Base-by-base conservation (phyloP, 2,329 filamentous ascomycete genomes). In the Hypoxylon sp. region DNA sequence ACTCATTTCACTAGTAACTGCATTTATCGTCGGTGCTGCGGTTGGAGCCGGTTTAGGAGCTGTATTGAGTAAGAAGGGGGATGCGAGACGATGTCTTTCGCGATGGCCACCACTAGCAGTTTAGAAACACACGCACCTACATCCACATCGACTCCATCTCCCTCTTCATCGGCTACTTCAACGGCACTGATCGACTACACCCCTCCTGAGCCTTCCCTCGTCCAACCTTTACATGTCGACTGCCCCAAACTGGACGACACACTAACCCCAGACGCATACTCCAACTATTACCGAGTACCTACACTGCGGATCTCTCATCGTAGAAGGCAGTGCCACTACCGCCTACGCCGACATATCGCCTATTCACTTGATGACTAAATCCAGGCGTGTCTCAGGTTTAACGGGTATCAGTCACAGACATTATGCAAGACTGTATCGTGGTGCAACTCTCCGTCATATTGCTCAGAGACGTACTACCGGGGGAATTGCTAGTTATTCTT, bases 401-500 rank as follows among this genome's bases (percentile, higher is more conserved):
- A 48, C 54, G 2, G n/a, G 2, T 57, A 41, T 41, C 16, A 45
- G 54, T 1, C 6, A n/a, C n/a, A 9, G 14, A 11, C 2, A 3
- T 3, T 47, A 16, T 47, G 53, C 14, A 27, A 6, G 7, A 29
- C 43, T 6, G 45, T 58, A 2, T 27, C 54, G 16, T 58, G 43
- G 54, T 58, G 55, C 19, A 32, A 43, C 3, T 12, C 55, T 23
- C 29, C 50, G 55, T 39, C 55, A 1, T 27, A 29, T n/a, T 47
- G 45, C 46, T 12, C 23, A 2, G 37, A 11, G 7, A n/a, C 8
- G 43, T 34, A 57, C 9, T 16, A 1, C 2, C 11, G 34, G 5
- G 45, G 21, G 5, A 58, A 58, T n/a, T 58, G 45, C n/a, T 58
- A 45, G 54, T 21, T 58, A 30, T 50, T 48, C 41, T 19, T 32